phyloP scores from a whole-genome alignment of 768 basidiomycete genomes.

The Suillus brevipes region DNA sequence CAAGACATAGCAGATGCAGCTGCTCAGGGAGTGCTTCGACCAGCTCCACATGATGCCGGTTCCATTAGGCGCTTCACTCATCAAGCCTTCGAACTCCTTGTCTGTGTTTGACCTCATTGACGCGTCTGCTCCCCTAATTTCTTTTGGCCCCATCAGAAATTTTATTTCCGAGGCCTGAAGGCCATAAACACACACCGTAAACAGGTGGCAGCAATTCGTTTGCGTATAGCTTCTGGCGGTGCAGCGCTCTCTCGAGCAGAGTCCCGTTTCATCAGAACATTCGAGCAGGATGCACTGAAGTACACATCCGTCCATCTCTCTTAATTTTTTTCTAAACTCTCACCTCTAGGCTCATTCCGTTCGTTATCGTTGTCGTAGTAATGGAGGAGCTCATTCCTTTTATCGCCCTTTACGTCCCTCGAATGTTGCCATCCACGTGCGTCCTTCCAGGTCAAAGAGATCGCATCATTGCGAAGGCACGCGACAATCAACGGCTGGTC shows the following conservation, averaged over 20 bases:
- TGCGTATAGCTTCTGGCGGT: conserved; percentile 61
- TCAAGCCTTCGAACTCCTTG: conserved; percentile 48
- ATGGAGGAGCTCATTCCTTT: conserved; percentile 83
- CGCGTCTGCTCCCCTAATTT: neutral
- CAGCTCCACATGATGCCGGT: conserved; percentile 63
- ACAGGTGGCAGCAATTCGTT: conserved; percentile 52
- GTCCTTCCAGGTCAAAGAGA: conserved; percentile 78
- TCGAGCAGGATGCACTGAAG: conserved; percentile 72
- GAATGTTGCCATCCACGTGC: conserved; percentile 84
- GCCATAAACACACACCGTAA: conserved; percentile 64
- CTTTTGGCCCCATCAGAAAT: conserved; percentile 54
- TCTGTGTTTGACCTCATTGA: conserved; percentile 23
- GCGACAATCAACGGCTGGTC: conserved; percentile 46
- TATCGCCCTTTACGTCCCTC: conserved; percentile 82
- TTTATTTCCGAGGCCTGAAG: conserved; percentile 78
- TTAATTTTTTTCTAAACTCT: conserved; percentile 11
- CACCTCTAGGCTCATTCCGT: conserved; percentile 62
- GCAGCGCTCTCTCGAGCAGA: conserved; percentile 66
- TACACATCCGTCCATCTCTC: conserved; percentile 31
- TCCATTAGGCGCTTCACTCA: conserved; percentile 52
- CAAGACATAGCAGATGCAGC: conserved; percentile 67
- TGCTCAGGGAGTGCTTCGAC: conserved; percentile 64
- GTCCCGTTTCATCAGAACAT: conserved; percentile 64
- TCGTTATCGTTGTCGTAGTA: conserved; percentile 69
- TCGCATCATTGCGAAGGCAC: conserved; percentile 56